phyloP scores from a whole-genome alignment of 768 basidiomycete genomes.

The Rhodotorula graminis region DNA sequence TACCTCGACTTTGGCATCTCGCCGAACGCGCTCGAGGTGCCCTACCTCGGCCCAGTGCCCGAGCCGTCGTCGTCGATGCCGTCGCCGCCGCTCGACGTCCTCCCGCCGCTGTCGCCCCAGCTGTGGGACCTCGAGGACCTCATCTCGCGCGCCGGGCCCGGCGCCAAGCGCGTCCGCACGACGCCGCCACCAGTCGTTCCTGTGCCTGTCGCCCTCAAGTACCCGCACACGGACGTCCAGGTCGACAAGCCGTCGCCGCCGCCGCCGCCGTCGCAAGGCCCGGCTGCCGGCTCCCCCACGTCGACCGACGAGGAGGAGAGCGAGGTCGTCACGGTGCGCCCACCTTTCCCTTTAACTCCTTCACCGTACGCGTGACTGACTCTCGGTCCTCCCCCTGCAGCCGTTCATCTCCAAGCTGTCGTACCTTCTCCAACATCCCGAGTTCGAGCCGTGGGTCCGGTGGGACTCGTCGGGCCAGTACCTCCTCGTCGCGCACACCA shows the following conservation, averaged over 20 bases:
- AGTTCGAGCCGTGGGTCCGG: slow-evolving; percentile 26
- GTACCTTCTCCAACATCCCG: slow-evolving; percentile 25
- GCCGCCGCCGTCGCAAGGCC: not conserved
- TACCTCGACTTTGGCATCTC: slow-evolving; percentile 26
- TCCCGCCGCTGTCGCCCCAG: not conserved
- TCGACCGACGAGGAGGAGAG: slow-evolving; percentile 7
- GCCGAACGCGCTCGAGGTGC: slow-evolving; percentile 9
- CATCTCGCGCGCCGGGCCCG: not conserved
- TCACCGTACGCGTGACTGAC: too few relatives aligned
- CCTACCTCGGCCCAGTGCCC: not conserved
- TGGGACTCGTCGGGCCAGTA: slow-evolving; percentile 21
- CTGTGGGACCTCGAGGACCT: slow-evolving; percentile 34
- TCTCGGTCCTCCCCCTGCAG: not conserved
- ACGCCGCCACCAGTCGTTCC: slow-evolving; percentile 3
- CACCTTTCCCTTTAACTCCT: not conserved
- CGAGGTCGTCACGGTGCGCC: slow-evolving; percentile 23
- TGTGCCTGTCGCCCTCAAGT: not conserved
- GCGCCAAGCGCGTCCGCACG: not conserved
- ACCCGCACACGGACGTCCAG: not conserved
- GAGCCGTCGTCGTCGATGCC: not conserved
- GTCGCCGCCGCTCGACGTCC: too few relatives aligned
- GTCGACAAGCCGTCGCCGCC: not conserved
- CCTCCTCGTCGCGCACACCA: slow-evolving; percentile 35
- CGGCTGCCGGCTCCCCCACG: not conserved
- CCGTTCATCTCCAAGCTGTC: slow-evolving; percentile 33